A percentile compares a stretch with the other conserved stretches of the same genome.
Conservation (phyloP, 106 monocot species). For the Apostasia ramifera region DNA sequence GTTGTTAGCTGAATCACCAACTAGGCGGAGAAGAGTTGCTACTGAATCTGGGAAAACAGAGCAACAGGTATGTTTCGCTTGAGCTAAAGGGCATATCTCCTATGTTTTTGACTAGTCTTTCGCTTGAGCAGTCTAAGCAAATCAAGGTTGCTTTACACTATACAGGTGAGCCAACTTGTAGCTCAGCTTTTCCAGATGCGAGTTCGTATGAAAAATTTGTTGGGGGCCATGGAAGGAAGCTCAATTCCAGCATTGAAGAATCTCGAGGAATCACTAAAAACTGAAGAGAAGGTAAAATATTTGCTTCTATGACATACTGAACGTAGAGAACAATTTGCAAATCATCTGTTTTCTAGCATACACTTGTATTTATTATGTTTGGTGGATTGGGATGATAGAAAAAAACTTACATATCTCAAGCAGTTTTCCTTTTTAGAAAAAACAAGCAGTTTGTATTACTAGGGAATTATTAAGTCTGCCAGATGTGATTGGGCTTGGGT, state of each 20-base stretch:
- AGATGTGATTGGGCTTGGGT: too few relatives aligned
- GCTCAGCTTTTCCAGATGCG: constrained; percentile 98
- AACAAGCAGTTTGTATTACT: too few relatives aligned
- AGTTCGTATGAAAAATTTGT: constrained; percentile 83
- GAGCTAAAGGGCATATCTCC: background rate
- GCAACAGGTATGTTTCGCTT: constrained; percentile 45
- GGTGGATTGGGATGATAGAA: too few relatives aligned
- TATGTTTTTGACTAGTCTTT: background rate
- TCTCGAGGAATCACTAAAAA: constrained; percentile 79
- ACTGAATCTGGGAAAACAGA: constrained; percentile 84
- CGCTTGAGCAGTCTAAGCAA: background rate
- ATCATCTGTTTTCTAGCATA: too few relatives aligned
- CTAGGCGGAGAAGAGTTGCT: constrained; percentile 75
- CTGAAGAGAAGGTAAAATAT: constrained; percentile 60
- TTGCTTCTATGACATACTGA: too few relatives aligned
- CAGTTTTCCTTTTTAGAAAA: too few relatives aligned
- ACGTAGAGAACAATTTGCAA: too few relatives aligned
- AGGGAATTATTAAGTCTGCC: too few relatives aligned
- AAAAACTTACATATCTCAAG: too few relatives aligned
- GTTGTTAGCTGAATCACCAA: constrained; percentile 75
- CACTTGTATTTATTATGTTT: too few relatives aligned
- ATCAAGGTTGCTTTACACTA: background rate
- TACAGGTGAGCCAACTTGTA: constrained; percentile 93
- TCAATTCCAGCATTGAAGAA: constrained; percentile 72
- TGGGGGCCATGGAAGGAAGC: constrained; percentile 88